A percentile compares a stretch with the other conserved stretches of the same genome.
Evolutionary conservation across 1,284 basidiomycete genomes (phyloP).

Genomic region (Malassezia vespertilionis): DNA sequence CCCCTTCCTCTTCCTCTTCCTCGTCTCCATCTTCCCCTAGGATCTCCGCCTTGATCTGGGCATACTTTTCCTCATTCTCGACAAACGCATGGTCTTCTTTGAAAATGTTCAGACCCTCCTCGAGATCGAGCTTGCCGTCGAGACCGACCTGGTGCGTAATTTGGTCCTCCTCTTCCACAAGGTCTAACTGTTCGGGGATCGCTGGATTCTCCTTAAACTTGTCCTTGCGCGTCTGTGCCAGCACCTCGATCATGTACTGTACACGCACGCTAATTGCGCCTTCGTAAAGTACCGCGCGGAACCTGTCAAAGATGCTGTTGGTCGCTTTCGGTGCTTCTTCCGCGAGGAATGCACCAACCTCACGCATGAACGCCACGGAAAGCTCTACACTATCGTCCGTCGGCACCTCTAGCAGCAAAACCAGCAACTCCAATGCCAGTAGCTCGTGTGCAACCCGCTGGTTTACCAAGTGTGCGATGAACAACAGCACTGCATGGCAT

Average conservation of each 20-base stretch:
- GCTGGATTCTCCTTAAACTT: conserved; percentile 97
- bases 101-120: conserved; percentile 91
- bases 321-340: conserved; percentile 92
- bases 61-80: conserved; percentile 89
- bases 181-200: conserved; percentile 79
- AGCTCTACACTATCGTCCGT: conserved; percentile 98
- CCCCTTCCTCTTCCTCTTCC: conserved; percentile 53
- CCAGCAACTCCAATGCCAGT: conserved; percentile 84
- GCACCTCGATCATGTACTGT: conserved; percentile 98
- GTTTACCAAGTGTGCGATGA: conserved; percentile 93
- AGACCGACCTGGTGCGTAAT: conserved; percentile 86
- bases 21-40: conserved; percentile 55
- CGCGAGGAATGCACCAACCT: conserved; percentile 85
- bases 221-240: conserved; percentile 68
- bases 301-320: conserved; percentile 82
- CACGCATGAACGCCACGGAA: conserved; percentile 90
- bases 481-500: conserved; percentile 85
- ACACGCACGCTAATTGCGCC: conserved; percentile 87
- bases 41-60: conserved; percentile 81
- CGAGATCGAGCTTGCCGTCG: conserved; percentile 83
- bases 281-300: conserved; percentile 91
- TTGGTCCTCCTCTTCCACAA: conserved; percentile 85
- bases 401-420: conserved; percentile 83
- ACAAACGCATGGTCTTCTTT: conserved; percentile 79
- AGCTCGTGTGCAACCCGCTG: conserved; percentile 89